These are phyloP conservation scores for Mycena vulgaris DNA, from an alignment of 768 basidiomycete species.

Conservation along the genomic window DNA sequence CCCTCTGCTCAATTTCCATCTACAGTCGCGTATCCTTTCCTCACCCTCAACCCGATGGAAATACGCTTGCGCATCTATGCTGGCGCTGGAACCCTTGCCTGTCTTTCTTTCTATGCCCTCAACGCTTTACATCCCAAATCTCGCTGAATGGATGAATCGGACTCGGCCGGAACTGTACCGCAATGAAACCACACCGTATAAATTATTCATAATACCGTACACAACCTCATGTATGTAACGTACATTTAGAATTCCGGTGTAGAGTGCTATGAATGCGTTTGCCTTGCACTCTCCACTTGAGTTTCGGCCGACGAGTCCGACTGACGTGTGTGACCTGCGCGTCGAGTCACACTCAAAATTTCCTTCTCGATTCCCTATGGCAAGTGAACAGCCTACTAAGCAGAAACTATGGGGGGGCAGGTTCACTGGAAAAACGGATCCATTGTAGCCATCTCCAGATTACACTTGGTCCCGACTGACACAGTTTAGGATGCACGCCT, in stretches of 20 bases:
- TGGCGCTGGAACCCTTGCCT: slow-evolving; percentile 65
- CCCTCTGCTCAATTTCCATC: not conserved
- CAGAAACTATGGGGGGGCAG: slow-evolving; percentile 92
- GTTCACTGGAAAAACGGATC: slow-evolving; percentile 92
- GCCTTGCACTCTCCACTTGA: too few relatives aligned
- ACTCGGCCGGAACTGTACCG: too few relatives aligned
- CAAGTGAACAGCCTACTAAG: slow-evolving; percentile 62
- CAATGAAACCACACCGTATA: too few relatives aligned
- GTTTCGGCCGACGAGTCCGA: too few relatives aligned
- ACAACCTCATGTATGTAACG: too few relatives aligned
- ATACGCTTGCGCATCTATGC: slow-evolving; percentile 74
- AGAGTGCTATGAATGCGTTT: too few relatives aligned
- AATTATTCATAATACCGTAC: too few relatives aligned
- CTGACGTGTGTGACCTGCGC: not conserved
- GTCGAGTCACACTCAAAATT: not conserved
- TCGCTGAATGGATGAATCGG: not conserved
- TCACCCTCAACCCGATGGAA: slow-evolving; percentile 70
- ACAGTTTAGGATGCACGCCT: slow-evolving; percentile 90
- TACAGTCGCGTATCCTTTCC: slow-evolving; percentile 88
- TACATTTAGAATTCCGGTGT: too few relatives aligned
- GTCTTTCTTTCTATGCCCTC: slow-evolving; percentile 69
- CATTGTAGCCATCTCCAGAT: slow-evolving; percentile 68
- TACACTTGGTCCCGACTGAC: slow-evolving; percentile 35
- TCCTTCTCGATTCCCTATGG: slow-evolving; percentile 38
- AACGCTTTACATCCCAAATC: slow-evolving; percentile 67